A percentile compares a stretch with the other conserved stretches of the same genome.
phyloP scores from a whole-genome alignment of 495 filamentous ascomycete species.

The Aspergillus ellipticus region DNA sequence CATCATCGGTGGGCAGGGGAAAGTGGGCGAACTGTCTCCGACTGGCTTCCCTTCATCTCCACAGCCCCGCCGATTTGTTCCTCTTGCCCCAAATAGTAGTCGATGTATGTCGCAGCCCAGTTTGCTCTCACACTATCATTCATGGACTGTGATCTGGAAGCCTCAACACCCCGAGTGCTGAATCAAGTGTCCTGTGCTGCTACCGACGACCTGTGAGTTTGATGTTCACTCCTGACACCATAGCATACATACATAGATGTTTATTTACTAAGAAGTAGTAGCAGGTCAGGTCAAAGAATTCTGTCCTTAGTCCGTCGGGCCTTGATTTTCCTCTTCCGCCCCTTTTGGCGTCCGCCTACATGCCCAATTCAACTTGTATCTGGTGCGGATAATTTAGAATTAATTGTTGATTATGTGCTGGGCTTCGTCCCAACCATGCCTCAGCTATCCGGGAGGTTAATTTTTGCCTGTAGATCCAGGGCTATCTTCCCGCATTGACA shows the following conservation, averaged over 20 bases:
- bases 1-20: no score
- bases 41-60: no score
- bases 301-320: not conserved
- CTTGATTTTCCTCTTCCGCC: not conserved
- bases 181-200: not conserved
- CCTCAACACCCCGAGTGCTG: not conserved
- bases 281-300: not conserved
- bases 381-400: not conserved
- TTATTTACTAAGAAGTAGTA: no score
- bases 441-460: constrained; percentile 23
- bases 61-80: no score
- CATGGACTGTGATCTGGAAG: not conserved
- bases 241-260: not conserved
- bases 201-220: not conserved
- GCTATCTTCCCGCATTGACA: constrained; percentile 15
- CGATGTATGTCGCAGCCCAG: no score
- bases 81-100: no score
- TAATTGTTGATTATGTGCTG: constrained; percentile 3
- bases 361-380: not conserved
- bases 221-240: not conserved
- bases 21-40: no score
- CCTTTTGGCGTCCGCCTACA: not conserved
- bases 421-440: constrained; percentile 35
- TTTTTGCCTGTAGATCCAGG: constrained; percentile 31
- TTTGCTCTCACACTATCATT: not conserved